Evolutionary conservation across 257 asterid genomes (phyloP).

Genomic region (Nyctanthes arbortristis): DNA sequence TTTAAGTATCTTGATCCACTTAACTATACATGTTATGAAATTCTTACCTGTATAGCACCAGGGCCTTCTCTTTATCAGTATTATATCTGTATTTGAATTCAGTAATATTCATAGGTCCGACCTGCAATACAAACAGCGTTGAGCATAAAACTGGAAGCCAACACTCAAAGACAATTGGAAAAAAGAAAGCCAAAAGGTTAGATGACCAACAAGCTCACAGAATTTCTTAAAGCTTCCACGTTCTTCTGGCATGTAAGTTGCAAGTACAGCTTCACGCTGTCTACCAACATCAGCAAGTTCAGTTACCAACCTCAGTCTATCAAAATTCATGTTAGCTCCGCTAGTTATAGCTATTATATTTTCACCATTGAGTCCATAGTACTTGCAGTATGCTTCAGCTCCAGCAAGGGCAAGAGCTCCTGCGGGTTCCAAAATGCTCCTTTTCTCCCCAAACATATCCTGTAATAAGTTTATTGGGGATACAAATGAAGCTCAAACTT

Average conservation of each 20-base stretch:
- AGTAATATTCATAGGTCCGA: constrained; percentile 86
- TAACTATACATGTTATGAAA: neutral
- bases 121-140: constrained; percentile 50
- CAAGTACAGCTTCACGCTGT: constrained; percentile 82
- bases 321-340: constrained; percentile 98
- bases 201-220: constrained; percentile 64
- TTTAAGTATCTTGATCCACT: no score
- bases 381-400: constrained; percentile 93
- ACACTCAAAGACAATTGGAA: constrained; percentile 2
- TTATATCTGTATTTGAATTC: constrained; percentile 85
- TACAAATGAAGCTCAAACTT: constrained; percentile 12
- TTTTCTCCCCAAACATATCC: constrained; percentile 99
- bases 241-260: constrained; percentile 82
- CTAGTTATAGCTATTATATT: constrained; percentile 90
- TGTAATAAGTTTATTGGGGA: constrained; percentile 31
- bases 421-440: constrained; percentile 95
- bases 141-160: constrained; percentile 15
- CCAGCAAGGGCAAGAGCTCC: constrained; percentile 99
- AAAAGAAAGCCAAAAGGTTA: constrained; percentile 3
- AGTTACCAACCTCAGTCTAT: constrained; percentile 85
- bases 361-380: constrained; percentile 72
- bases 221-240: constrained; percentile 71
- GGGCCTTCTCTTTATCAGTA: constrained; percentile 64
- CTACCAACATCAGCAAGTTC: constrained; percentile 95
- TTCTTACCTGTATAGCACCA: constrained; percentile 78